These are phyloP conservation scores for Pelargonium australe DNA, from an alignment of 441 rosid species.

Conservation along the genomic window DNA sequence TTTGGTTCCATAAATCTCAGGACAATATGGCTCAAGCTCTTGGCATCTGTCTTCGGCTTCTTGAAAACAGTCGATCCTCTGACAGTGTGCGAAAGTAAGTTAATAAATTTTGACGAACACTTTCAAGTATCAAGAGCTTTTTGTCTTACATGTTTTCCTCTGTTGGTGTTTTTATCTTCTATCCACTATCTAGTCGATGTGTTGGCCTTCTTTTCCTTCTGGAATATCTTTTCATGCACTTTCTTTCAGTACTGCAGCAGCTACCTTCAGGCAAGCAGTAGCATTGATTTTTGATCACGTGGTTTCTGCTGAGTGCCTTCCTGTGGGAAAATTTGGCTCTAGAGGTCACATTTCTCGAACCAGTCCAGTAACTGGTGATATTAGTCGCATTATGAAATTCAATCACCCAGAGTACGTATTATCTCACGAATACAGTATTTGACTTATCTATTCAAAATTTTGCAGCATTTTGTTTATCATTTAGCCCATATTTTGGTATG, in stretches of 20 bases:
- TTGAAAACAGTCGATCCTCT: conserved; percentile 71
- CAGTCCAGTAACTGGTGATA: conserved; percentile 77
- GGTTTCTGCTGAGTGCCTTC: conserved; percentile 80
- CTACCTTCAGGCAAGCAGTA: conserved; percentile 98
- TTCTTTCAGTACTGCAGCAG: conserved; percentile 89
- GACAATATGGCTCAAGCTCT: conserved; percentile 86
- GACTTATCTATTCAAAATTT: conserved; percentile 3
- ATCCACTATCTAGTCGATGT: conserved; percentile 13
- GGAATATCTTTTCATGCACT: conserved; percentile 18
- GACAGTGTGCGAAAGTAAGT: conserved; percentile 96
- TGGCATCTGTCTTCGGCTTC: conserved; percentile 89
- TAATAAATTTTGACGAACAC: conserved; percentile 16
- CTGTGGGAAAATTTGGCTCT: conserved; percentile 56
- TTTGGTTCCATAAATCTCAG: conserved; percentile 41
- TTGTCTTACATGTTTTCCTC: conserved; percentile 16
- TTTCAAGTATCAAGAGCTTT: background rate
- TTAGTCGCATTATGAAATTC: conserved; percentile 52
- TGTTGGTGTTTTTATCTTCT: conserved; percentile 4
- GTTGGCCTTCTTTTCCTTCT: conserved; percentile 13
- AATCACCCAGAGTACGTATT: conserved; percentile 64
- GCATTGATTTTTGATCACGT: conserved; percentile 90
- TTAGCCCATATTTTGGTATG: background rate
- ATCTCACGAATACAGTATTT: conserved; percentile 16
- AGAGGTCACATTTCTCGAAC: conserved; percentile 63
- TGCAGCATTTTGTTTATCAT: conserved; percentile 9